Conservation (phyloP, 2,329 filamentous ascomycete species). For the Phaeosphaeria sp. region DNA sequence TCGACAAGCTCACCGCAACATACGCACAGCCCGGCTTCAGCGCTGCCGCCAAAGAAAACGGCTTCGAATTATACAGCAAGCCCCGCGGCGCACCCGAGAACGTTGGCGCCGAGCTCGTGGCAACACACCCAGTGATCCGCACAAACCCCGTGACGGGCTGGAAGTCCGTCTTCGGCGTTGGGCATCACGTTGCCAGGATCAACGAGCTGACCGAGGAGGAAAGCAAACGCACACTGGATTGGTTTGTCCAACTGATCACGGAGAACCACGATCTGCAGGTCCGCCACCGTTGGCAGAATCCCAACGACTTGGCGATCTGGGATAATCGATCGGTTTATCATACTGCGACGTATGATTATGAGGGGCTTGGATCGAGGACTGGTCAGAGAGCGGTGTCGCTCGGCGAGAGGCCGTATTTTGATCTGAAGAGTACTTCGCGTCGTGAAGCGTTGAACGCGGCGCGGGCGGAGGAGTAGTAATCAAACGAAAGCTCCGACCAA, state of each 20-base stretch:
- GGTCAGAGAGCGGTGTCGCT: slow-evolving; percentile 65
- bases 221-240: slow-evolving; percentile 51
- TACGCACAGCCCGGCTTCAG: slow-evolving; percentile 55
- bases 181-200: slow-evolving; percentile 50
- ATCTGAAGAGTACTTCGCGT: slow-evolving; percentile 55
- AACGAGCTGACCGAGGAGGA: slow-evolving; percentile 56
- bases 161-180: slow-evolving; percentile 57
- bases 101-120: slow-evolving; percentile 57
- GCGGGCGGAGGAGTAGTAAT: slow-evolving; percentile 48
- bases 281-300: slow-evolving; percentile 57
- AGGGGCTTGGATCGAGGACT: slow-evolving; percentile 59
- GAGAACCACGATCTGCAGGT: slow-evolving; percentile 62
- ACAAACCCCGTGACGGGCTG: slow-evolving; percentile 52
- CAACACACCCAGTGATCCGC: slow-evolving; percentile 64
- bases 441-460: slow-evolving; percentile 21
- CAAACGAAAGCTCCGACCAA: not conserved
- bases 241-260: slow-evolving; percentile 51
- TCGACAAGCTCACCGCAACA: slow-evolving; percentile 55
- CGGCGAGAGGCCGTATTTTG: slow-evolving; percentile 64
- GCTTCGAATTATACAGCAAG: slow-evolving; percentile 56
- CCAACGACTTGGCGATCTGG: slow-evolving; percentile 64
- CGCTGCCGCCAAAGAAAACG: slow-evolving; percentile 47
- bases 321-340: slow-evolving; percentile 68
- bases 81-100: slow-evolving; percentile 63
- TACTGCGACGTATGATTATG: slow-evolving; percentile 68